These are phyloP conservation scores for Bolboschoenoplectus hybrid DNA, from an alignment of 202 grass and related monocot genomes.

Conservation along the genomic window DNA sequence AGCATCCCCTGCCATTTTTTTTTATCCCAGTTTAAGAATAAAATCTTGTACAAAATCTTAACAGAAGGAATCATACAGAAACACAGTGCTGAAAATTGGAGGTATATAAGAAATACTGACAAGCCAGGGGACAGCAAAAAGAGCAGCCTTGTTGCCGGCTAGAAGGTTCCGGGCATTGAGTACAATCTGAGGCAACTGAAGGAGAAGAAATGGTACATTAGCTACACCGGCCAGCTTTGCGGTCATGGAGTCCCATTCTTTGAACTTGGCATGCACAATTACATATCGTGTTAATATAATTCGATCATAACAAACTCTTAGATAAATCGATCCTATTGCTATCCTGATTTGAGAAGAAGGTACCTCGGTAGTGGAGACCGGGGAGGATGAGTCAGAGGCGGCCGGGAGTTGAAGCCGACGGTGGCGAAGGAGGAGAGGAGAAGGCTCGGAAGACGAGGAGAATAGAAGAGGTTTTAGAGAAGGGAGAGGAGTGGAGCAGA, in stretches of 20 bases:
- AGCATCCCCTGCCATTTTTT: slow-evolving; percentile 81
- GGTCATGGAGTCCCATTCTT: slow-evolving; percentile 82
- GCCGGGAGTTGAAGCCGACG: background rate
- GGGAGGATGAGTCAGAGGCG: slow-evolving; percentile 19
- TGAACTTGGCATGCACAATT: slow-evolving; percentile 45
- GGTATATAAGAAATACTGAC: slow-evolving; percentile 44
- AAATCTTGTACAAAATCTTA: background rate
- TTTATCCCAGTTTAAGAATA: background rate
- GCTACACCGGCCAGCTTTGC: slow-evolving; percentile 71
- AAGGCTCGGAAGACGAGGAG: slow-evolving; percentile 29
- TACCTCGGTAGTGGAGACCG: slow-evolving; percentile 35
- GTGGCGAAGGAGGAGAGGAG: slow-evolving; percentile 10
- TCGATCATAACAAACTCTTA: slow-evolving; percentile 11
- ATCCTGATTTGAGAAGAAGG: background rate
- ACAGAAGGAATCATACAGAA: background rate
- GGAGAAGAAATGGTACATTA: slow-evolving; percentile 95
- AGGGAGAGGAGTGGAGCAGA: slow-evolving; percentile 9
- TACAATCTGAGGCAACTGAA: slow-evolving; percentile 93
- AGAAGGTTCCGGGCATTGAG: slow-evolving; percentile 94
- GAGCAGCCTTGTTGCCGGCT: slow-evolving; percentile 80
- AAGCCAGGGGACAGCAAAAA: slow-evolving; percentile 92
- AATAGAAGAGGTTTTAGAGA: slow-evolving; percentile 35
- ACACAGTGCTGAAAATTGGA: background rate
- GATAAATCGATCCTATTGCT: background rate
- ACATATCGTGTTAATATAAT: slow-evolving; percentile 9